phyloP scores from a whole-genome alignment of 2,329 filamentous ascomycete genomes.

The Stachybotrys chartarum region DNA sequence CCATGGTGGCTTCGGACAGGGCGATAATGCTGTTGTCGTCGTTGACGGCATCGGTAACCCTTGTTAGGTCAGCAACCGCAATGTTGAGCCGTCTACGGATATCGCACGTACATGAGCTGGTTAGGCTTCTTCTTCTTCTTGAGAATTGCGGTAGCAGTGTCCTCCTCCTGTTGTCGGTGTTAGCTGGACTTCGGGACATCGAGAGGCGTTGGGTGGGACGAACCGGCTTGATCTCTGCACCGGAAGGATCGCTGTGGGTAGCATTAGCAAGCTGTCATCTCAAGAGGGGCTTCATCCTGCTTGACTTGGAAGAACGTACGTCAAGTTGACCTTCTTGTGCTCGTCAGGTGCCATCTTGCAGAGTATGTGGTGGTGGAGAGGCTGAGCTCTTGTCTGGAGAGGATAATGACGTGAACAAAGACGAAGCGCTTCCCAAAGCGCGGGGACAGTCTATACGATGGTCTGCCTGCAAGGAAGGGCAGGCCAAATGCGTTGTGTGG shows the following conservation, averaged over 20 bases:
- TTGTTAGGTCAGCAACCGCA: conserved; percentile 30
- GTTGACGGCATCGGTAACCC: conserved; percentile 96
- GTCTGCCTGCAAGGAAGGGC: neutral
- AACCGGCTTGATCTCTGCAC: conserved; percentile 80
- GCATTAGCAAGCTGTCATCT: conserved; percentile 23
- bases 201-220: conserved; percentile 23
- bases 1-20: conserved; percentile 98
- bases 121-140: conserved; percentile 99
- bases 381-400: neutral
- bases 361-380: conserved; percentile 10
- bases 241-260: conserved; percentile 69
- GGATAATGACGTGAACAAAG: neutral
- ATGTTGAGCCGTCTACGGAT: neutral
- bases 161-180: conserved; percentile 61
- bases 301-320: conserved; percentile 45
- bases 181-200: conserved; percentile 19
- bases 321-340: conserved; percentile 76
- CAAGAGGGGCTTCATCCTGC: neutral
- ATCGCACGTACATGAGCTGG: conserved; percentile 74
- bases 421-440: neutral
- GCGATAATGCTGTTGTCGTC: conserved; percentile 99
- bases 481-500: neutral
- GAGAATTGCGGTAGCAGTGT: conserved; percentile 90
- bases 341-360: conserved; percentile 62
- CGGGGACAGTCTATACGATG: neutral